Evolutionary conservation across 2,329 filamentous ascomycete genomes (phyloP).

Genomic region (Hypoxylon sp.): DNA sequence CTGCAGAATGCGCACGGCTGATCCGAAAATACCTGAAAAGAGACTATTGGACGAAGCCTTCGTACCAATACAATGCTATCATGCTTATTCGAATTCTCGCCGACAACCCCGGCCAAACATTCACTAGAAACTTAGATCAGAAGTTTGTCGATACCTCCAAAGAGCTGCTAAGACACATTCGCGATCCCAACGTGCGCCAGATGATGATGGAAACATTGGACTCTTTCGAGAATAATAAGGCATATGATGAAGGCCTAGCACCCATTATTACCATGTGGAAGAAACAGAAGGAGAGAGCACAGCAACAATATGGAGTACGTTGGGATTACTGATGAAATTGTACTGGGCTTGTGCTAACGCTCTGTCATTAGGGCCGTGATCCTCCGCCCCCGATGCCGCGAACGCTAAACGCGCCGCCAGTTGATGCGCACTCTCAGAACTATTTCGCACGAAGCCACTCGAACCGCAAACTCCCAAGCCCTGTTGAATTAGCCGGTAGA

Average conservation of each 20-base stretch:
- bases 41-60: slow-evolving; percentile 70
- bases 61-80: slow-evolving; percentile 92
- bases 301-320: slow-evolving; percentile 60
- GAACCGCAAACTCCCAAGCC: slow-evolving; percentile 66
- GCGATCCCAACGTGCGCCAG: slow-evolving; percentile 81
- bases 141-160: slow-evolving; percentile 83
- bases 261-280: slow-evolving; percentile 86
- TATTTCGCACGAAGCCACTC: slow-evolving; percentile 64
- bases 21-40: slow-evolving; percentile 85
- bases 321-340: slow-evolving; percentile 2
- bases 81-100: slow-evolving; percentile 93
- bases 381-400: slow-evolving; percentile 46
- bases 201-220: slow-evolving; percentile 89
- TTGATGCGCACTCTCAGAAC: slow-evolving; percentile 59
- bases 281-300: slow-evolving; percentile 78
- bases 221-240: slow-evolving; percentile 75
- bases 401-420: slow-evolving; percentile 55
- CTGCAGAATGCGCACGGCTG: slow-evolving; percentile 78
- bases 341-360: slow-evolving; percentile 30
- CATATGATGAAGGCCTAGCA: slow-evolving; percentile 76
- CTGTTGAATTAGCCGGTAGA: slow-evolving; percentile 80
- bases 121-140: slow-evolving; percentile 88
- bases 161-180: slow-evolving; percentile 74
- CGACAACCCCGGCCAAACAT: slow-evolving; percentile 89
- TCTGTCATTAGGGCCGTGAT: slow-evolving; percentile 37